A percentile compares a stretch with the other conserved stretches of the same genome.
phyloP scores from a whole-genome alignment of 2,329 filamentous ascomycete species.

The Dothidotthia symphoricarpi region DNA sequence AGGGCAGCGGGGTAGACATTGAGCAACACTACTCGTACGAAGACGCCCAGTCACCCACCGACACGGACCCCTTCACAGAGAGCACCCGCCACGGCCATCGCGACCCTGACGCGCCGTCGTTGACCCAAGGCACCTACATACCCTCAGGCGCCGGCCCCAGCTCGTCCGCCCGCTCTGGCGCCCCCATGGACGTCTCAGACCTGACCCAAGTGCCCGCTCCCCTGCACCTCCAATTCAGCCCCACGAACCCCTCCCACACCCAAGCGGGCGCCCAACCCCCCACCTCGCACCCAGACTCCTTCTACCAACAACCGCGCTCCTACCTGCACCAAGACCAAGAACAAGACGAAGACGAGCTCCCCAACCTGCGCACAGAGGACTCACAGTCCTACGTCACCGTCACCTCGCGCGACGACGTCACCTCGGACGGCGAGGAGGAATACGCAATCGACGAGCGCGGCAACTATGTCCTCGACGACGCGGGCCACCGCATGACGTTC shows the following conservation, averaged over 20 bases:
- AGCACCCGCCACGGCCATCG: conserved; percentile 25
- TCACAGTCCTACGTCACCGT: conserved; percentile 40
- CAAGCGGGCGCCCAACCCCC: conserved; percentile 18
- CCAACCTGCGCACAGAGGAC: conserved; percentile 31
- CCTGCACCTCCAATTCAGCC: conserved; percentile 24
- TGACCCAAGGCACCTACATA: conserved; percentile 37
- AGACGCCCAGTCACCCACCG: conserved; percentile 53
- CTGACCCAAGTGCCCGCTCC: conserved; percentile 28
- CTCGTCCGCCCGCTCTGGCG: conserved; percentile 19
- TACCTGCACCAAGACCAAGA: conserved; percentile 39
- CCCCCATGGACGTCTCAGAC: conserved; percentile 17
- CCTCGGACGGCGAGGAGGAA: conserved; percentile 40
- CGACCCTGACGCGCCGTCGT: conserved; percentile 29
- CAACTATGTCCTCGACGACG: conserved; percentile 38
- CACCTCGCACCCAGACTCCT: conserved; percentile 37
- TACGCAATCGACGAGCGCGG: conserved; percentile 39
- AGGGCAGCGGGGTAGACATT: conserved; percentile 35
- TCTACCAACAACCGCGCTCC: conserved; percentile 41
- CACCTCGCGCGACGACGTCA: conserved; percentile 34
- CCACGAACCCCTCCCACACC: conserved; percentile 18
- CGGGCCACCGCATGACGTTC: conserved; percentile 38
- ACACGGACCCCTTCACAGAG: conserved; percentile 64
- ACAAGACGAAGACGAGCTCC: conserved; percentile 20
- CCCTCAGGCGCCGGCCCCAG: conserved; percentile 29
- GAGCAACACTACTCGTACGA: conserved; percentile 53